Evolutionary conservation across 2,329 filamentous ascomycete genomes (phyloP).

Genomic region (Penicillium sp.): DNA sequence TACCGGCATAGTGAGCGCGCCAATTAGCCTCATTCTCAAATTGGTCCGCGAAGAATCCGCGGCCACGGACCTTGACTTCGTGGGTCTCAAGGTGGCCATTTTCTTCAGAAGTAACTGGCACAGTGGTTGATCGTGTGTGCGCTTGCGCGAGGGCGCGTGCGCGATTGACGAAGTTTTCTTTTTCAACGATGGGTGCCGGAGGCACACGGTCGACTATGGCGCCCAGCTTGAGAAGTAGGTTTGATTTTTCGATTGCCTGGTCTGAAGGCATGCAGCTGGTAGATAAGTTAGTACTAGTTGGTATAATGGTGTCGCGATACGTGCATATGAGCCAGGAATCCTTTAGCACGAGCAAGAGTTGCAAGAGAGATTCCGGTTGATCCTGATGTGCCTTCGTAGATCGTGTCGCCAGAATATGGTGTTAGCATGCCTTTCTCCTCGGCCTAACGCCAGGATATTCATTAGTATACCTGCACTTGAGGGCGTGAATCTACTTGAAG

Average conservation of each 20-base stretch:
- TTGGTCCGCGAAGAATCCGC: slow-evolving; percentile 93
- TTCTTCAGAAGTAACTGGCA: slow-evolving; percentile 15
- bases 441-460: slow-evolving; percentile 54
- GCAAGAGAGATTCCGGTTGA: slow-evolving; percentile 95
- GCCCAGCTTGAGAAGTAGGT: slow-evolving; percentile 84
- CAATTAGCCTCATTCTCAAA: slow-evolving; percentile 93
- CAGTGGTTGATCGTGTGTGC: slow-evolving; percentile 59
- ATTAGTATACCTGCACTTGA: slow-evolving; percentile 13
- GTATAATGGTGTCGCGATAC: slow-evolving; percentile 20
- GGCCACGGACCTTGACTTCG: slow-evolving; percentile 58
- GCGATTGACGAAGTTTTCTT: slow-evolving; percentile 91
- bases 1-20: slow-evolving; percentile 77
- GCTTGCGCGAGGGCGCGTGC: slow-evolving; percentile 75
- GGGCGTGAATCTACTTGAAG: not conserved
- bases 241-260: slow-evolving; percentile 83
- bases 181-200: slow-evolving; percentile 91
- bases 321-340: slow-evolving; percentile 88
- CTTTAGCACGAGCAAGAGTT: slow-evolving; percentile 81
- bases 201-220: slow-evolving; percentile 89
- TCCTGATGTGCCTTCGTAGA: slow-evolving; percentile 96
- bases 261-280: slow-evolving; percentile 86
- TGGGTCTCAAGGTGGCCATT: slow-evolving; percentile 24
- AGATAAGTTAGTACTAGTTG: slow-evolving; percentile 19
- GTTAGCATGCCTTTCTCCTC: slow-evolving; percentile 75
- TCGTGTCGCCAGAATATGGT: slow-evolving; percentile 83